These are phyloP conservation scores for Pythium biforme DNA, from an alignment of 352 stramenopile species.

Conservation along the genomic window DNA sequence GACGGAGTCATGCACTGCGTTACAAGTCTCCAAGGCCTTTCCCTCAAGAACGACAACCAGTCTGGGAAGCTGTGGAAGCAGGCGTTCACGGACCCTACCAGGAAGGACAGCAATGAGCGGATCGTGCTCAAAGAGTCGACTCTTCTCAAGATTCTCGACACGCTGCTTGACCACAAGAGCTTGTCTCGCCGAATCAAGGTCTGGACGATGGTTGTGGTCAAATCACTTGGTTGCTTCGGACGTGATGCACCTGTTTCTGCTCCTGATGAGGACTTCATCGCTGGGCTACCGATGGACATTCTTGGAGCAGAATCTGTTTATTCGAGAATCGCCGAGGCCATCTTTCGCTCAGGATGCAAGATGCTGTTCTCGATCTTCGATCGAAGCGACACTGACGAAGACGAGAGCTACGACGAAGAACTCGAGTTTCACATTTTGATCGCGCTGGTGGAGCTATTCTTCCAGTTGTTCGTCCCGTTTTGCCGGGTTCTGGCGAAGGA, in stretches of 20 bases:
- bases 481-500: conserved; percentile 13
- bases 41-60: conserved; percentile 48
- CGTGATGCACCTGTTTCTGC: conserved; percentile 21
- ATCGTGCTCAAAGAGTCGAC: conserved; percentile 29
- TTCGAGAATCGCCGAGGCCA: conserved; percentile 16
- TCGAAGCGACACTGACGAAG: conserved; percentile 62
- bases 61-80: conserved; percentile 49
- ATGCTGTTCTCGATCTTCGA: conserved; percentile 72
- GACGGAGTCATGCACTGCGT: conserved; percentile 61
- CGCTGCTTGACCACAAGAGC: conserved; percentile 48
- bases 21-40: conserved; percentile 39
- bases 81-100: conserved; percentile 26
- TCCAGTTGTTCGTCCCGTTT: conserved; percentile 60
- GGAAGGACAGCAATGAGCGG: not conserved
- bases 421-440: conserved; percentile 67
- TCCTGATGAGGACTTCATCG: conserved; percentile 18
- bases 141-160: conserved; percentile 42
- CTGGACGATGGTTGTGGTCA: conserved; percentile 61
- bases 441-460: conserved; percentile 50
- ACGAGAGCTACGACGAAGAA: conserved; percentile 74
- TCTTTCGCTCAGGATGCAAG: conserved; percentile 34
- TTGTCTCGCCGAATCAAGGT: conserved; percentile 56
- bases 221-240: conserved; percentile 37
- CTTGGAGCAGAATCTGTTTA: conserved; percentile 4
- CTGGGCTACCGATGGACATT: conserved; percentile 5